Evolutionary conservation across 495 filamentous ascomycete genomes (phyloP).

Genomic region (Penicillium alfredii): DNA sequence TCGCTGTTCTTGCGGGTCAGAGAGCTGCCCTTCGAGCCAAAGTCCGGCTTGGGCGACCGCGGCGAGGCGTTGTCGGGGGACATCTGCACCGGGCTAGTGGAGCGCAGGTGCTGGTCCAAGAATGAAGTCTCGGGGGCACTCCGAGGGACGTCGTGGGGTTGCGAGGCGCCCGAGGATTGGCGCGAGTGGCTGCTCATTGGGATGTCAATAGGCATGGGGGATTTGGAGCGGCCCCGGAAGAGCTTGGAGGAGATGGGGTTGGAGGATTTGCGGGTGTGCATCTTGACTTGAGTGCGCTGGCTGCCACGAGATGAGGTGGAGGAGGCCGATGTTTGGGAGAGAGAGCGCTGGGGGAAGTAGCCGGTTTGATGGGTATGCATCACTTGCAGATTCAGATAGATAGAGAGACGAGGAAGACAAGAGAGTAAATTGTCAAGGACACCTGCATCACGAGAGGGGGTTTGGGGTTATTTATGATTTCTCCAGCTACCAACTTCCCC

Average conservation of each 20-base stretch:
- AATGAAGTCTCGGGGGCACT: slow-evolving; percentile 12
- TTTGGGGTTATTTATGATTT: slow-evolving; percentile 16
- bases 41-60: slow-evolving; percentile 14
- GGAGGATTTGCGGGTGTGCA: slow-evolving; percentile 2
- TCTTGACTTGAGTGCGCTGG: slow-evolving; percentile 16
- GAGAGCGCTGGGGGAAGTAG: slow-evolving; percentile 14
- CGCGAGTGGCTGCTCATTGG: slow-evolving; percentile 5
- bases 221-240: slow-evolving; percentile 15
- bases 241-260: slow-evolving; percentile 14
- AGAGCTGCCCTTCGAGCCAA: slow-evolving; percentile 12
- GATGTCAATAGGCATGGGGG: slow-evolving; percentile 17
- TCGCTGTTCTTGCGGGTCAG: slow-evolving; percentile 25
- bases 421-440: not conserved
- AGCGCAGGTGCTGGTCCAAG: slow-evolving; percentile 14
- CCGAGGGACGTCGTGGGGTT: slow-evolving; percentile 20
- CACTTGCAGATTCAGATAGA: slow-evolving; percentile 7
- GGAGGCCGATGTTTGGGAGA: slow-evolving; percentile 23
- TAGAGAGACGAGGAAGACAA: not conserved
- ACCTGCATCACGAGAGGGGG: not conserved
- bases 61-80: slow-evolving; percentile 14
- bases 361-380: slow-evolving; percentile 18
- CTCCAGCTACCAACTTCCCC: not conserved
- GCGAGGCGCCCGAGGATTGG: slow-evolving; percentile 12
- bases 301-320: slow-evolving; percentile 17
- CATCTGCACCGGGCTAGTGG: slow-evolving; percentile 19